Base-by-base conservation (phyloP, 306 rosid genomes). In the Citrullus mucosospermus region DNA sequence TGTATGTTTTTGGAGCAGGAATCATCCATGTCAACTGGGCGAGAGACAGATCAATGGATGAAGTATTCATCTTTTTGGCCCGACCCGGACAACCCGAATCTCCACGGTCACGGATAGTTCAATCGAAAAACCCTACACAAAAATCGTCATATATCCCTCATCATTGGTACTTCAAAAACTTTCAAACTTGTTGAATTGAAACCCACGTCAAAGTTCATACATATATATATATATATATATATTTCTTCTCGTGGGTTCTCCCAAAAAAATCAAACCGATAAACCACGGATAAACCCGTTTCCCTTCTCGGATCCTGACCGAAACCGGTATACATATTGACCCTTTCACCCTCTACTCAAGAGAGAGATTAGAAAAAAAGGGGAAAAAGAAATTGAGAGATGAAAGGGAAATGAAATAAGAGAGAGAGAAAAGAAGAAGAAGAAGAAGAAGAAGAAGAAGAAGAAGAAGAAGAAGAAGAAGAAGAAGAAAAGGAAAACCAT, bases 1-100 rank as follows among this genome's bases (percentile, higher is more conserved):
- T 5, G 36, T 12, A 6, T 53, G 17, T 69, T 69, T 43, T 12
- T 63, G 34, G 36, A 69, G n/a, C 75, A 91, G 99, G 98, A 91
- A 39, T 72, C 97, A 85, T 82, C 96, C 48, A 90, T 91, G 60
- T 32, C 87, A 83, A 91, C 88, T 81, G 88, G 82, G 38, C 91
- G 93, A 85, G 99, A 92, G 82, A 85, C 91, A 73, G 99, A 95
- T 65, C 48, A 17, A 63, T 95, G 99, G 99, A 83, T 95, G 93
- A 95, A 92, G 81, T 95, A 92, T 84, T 90, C 99, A 66, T 80
- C 97, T 75, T 95, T 86, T 80, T 95, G 99, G 99, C 89, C 96
- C 72, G 98, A 92, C 78, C 90, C 98, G 70, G 90, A 90, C 90
- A 88, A 89, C 88, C 89, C 89, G 79, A 88, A 91, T 88, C 92